These are phyloP conservation scores for Cicer pinnatifidum DNA, from an alignment of 306 rosid species.

Conservation along the genomic window DNA sequence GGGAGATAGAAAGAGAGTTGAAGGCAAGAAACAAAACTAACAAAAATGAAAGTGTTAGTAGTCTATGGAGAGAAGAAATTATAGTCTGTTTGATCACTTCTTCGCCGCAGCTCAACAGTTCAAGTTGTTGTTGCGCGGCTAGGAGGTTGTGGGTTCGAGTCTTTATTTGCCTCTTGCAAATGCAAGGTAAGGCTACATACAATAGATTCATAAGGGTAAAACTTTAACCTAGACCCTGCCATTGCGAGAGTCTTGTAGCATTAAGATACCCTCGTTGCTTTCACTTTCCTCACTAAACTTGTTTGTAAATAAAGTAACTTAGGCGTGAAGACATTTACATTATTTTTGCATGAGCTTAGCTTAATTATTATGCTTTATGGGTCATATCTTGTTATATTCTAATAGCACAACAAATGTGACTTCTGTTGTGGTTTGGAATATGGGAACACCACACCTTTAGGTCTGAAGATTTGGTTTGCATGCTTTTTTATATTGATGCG, in stretches of 20 bases:
- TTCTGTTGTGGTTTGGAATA: slow-evolving; percentile 20
- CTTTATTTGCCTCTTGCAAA: not conserved
- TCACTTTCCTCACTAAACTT: not conserved
- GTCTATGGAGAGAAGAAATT: slow-evolving; percentile 20
- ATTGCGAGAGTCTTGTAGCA: not conserved
- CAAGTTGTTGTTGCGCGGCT: slow-evolving; percentile 1
- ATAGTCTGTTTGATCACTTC: slow-evolving; percentile 17
- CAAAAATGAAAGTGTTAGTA: slow-evolving; percentile 7
- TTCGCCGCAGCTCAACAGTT: not conserved
- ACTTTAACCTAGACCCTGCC: not conserved
- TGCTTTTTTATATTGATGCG: slow-evolving; percentile 18
- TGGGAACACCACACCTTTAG: not conserved
- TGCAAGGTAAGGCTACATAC: not conserved
- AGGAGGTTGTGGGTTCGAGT: not conserved
- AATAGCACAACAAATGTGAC: slow-evolving; percentile 28
- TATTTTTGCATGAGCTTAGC: not conserved
- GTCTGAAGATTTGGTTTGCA: slow-evolving; percentile 25
- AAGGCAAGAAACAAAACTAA: slow-evolving; percentile 8
- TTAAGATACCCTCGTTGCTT: not conserved
- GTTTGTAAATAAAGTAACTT: not conserved
- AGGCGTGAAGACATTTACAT: not conserved
- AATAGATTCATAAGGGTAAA: not conserved
- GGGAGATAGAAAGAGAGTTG: not conserved
- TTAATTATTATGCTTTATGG: slow-evolving; percentile 5
- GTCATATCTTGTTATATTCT: slow-evolving; percentile 10